Evolutionary conservation across 345 rosid species (phyloP), one percentile per base, ranked within the genome.

Genomic region (Syzygium oleosum): DNA sequence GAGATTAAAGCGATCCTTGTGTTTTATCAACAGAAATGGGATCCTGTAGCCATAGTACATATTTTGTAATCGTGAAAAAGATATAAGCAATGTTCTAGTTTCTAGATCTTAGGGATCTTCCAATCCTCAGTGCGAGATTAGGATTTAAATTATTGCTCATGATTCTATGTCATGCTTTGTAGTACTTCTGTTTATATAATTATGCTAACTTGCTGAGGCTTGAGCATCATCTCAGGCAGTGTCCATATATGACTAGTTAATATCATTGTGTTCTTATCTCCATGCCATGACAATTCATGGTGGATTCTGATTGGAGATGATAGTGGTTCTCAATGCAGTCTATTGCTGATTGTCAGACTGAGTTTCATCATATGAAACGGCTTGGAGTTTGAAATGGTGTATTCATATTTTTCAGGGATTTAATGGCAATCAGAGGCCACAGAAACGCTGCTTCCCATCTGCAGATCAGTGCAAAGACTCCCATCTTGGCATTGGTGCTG

Each of bases 381-480:
- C 49, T 38, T 17, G 23, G 80, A 10, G 80, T 73, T 73, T 73
- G 49, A 73, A 73, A 73, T 19, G 80, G 80, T 38, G 49, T 38
- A 34, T 73, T 41, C 7, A 34, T 73, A 13, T 73, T 73, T 25
- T 84, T 84, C 59, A 84, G 55, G 86, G 86, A 12, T 65, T 89
- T 34, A 73, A 86, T 86, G 79, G 93, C 90, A 94, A 89, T 88
- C 96, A 89, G 83, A 96, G 92, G 86, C 95, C 97, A 84, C 92
- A 94, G 58, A 94, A 94, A 49, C 94, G 89, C 51, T 90, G 89
- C 80, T 92, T 95, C 86, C 85, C 95, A 34, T 89, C 93, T 34
- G 89, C 89, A 89, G 94, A 90, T 89, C 94, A 93, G 3, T 89
- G 95, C 94, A 96, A 94, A 90, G 92, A 90, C 61, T 87, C 94